Evolutionary conservation across 768 basidiomycete genomes (phyloP).

Genomic region (Mycena olivaceomarginata): DNA sequence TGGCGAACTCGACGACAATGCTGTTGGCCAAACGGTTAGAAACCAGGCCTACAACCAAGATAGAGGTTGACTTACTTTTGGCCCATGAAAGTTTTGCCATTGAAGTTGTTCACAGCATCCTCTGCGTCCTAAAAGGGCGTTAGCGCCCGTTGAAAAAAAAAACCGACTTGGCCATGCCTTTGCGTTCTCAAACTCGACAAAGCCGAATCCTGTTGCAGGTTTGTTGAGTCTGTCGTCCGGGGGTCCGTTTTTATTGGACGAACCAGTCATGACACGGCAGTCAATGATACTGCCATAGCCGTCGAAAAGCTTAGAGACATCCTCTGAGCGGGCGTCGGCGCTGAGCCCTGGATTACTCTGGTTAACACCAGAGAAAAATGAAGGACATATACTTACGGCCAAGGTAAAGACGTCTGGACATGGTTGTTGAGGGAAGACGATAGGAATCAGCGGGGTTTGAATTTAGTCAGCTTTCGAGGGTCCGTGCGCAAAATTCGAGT

Average conservation of each 20-base stretch:
- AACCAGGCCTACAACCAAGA: background rate
- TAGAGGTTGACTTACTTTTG: slow-evolving; percentile 72
- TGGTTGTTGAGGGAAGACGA: slow-evolving; percentile 63
- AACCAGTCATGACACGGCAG: slow-evolving; percentile 96
- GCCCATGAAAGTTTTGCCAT: slow-evolving; percentile 94
- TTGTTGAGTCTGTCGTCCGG: slow-evolving; percentile 46
- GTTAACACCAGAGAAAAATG: slow-evolving; percentile 18
- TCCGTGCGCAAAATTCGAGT: slow-evolving; percentile 42
- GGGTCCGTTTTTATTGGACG: slow-evolving; percentile 51
- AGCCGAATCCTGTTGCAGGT: slow-evolving; percentile 86
- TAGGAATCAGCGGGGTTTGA: slow-evolving; percentile 64
- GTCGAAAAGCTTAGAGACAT: slow-evolving; percentile 92
- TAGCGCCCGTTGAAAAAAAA: slow-evolving; percentile 22
- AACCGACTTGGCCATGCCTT: slow-evolving; percentile 66
- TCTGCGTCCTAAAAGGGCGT: slow-evolving; percentile 86
- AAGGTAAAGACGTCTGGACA: slow-evolving; percentile 92
- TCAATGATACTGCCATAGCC: slow-evolving; percentile 93
- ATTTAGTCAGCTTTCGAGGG: slow-evolving; percentile 48
- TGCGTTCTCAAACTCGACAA: slow-evolving; percentile 95
- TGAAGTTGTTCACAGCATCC: slow-evolving; percentile 91
- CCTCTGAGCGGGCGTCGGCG: slow-evolving; percentile 87
- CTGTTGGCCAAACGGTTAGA: slow-evolving; percentile 62
- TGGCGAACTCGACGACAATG: slow-evolving; percentile 97
- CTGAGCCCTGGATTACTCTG: slow-evolving; percentile 77
- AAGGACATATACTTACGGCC: slow-evolving; percentile 73